A percentile compares a stretch with the other conserved stretches of the same genome.
phyloP scores from a whole-genome alignment of 139 green algal species.

The Edaphochlamys debaryana region DNA sequence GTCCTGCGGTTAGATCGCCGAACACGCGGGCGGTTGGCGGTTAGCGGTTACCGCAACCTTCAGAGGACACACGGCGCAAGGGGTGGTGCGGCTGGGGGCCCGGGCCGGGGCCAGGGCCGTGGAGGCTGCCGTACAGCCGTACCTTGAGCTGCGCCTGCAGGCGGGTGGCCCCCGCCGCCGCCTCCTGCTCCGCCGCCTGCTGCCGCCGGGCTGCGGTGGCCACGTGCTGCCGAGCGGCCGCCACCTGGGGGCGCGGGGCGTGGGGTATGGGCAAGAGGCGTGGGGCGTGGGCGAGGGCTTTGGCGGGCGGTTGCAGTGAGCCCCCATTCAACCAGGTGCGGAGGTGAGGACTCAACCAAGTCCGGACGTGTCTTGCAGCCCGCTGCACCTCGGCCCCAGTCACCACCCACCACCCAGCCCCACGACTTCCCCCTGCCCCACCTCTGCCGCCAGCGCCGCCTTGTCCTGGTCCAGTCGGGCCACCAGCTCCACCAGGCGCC shows the following conservation, averaged over 20 bases:
- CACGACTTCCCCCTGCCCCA: neutral
- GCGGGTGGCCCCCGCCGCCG: neutral
- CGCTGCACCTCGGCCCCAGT: too few relatives aligned
- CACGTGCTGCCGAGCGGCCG: constrained; percentile 23
- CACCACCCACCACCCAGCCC: too few relatives aligned
- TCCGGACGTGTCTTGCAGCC: too few relatives aligned
- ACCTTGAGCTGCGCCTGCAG: constrained; percentile 35
- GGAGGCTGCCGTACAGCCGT: neutral
- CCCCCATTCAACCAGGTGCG: too few relatives aligned
- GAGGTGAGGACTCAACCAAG: too few relatives aligned
- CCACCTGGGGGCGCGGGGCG: neutral
- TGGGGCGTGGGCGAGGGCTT: too few relatives aligned
- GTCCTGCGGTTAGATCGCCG: constrained; percentile 19
- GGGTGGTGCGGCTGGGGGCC: neutral
- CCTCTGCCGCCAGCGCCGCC: constrained; percentile 9
- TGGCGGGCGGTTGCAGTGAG: too few relatives aligned
- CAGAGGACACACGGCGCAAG: neutral
- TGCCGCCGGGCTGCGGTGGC: neutral
- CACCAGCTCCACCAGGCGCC: constrained; percentile 36
- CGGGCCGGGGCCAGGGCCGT: neutral
- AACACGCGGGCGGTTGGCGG: too few relatives aligned
- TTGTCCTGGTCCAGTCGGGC: constrained; percentile 27
- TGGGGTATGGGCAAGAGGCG: too few relatives aligned
- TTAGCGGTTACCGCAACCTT: neutral
- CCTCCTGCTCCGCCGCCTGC: constrained; percentile 3